Percentiles rank a stretch among this genome's conserved stretches.
These are phyloP conservation scores for Lepidium aucheri DNA, from an alignment of 345 rosid species.

Conservation along the genomic window DNA sequence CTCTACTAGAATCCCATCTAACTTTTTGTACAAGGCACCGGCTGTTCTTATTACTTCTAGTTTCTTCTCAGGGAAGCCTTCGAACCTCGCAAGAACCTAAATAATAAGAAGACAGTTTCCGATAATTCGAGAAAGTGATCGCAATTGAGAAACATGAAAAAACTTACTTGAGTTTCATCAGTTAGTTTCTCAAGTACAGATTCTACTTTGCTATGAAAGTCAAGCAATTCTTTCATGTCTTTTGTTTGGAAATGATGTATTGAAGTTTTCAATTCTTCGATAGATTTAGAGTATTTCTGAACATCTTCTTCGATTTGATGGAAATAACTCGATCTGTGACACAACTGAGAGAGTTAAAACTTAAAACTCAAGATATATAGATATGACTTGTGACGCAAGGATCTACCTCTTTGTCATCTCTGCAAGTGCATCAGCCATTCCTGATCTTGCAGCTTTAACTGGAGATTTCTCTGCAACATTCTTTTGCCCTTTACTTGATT, in stretches of 20 bases:
- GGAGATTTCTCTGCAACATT: slow-evolving; percentile 21
- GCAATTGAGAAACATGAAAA: background rate
- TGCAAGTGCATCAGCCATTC: slow-evolving; percentile 69
- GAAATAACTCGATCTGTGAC: slow-evolving; percentile 52
- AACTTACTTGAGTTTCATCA: slow-evolving; percentile 53
- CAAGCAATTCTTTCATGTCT: slow-evolving; percentile 45
- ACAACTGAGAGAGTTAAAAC: background rate
- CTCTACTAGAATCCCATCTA: slow-evolving; percentile 36
- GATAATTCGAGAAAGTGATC: background rate
- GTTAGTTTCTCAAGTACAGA: slow-evolving; percentile 45
- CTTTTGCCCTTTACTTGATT: slow-evolving; percentile 20
- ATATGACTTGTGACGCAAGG: slow-evolving; percentile 8
- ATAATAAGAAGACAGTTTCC: background rate
- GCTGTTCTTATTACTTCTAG: slow-evolving; percentile 51
- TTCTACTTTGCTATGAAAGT: slow-evolving; percentile 45
- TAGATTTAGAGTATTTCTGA: slow-evolving; percentile 32
- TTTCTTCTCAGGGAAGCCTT: slow-evolving; percentile 61
- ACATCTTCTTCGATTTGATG: slow-evolving; percentile 62
- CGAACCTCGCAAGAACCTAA: slow-evolving; percentile 56
- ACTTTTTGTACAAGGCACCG: slow-evolving; percentile 42
- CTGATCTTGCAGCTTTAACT: slow-evolving; percentile 36
- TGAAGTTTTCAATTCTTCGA: slow-evolving; percentile 35
- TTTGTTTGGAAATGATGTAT: slow-evolving; percentile 41
- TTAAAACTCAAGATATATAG: background rate
- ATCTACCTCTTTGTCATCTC: slow-evolving; percentile 57